These are phyloP conservation scores for Exophiala sp. DNA, from an alignment of 2,329 filamentous ascomycete genomes.

Conservation along the genomic window DNA sequence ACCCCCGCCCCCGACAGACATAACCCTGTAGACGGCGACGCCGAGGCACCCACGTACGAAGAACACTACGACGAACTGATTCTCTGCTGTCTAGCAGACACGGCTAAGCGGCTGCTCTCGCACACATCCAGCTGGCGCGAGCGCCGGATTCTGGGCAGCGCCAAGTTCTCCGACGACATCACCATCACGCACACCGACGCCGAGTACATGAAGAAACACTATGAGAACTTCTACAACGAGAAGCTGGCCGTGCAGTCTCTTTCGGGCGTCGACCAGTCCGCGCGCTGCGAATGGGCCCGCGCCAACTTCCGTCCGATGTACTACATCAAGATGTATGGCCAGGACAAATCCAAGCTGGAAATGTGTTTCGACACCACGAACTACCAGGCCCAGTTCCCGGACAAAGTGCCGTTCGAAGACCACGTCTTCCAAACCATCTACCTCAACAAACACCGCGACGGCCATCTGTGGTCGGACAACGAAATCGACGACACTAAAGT, in stretches of 20 bases:
- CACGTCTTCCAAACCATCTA: constrained; percentile 67
- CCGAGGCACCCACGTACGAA: constrained; percentile 33
- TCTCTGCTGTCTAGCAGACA: constrained; percentile 52
- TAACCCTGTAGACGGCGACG: constrained; percentile 22
- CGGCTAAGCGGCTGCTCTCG: constrained; percentile 50
- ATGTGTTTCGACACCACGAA: constrained; percentile 69
- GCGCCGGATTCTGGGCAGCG: constrained; percentile 62
- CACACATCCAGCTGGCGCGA: constrained; percentile 54
- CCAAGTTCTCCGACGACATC: constrained; percentile 58
- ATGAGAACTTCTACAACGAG: constrained; percentile 26
- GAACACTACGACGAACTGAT: constrained; percentile 55
- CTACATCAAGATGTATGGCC: constrained; percentile 52
- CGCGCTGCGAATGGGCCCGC: constrained; percentile 31
- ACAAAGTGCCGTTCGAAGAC: constrained; percentile 48
- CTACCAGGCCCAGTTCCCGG: constrained; percentile 63
- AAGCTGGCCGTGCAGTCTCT: constrained; percentile 32
- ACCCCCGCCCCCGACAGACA: constrained; percentile 23
- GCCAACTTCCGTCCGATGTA: constrained; percentile 54
- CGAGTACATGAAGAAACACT: constrained; percentile 49
- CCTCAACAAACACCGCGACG: constrained; percentile 51
- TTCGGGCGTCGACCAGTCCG: constrained; percentile 14
- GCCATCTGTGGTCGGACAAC: constrained; percentile 52
- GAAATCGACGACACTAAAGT: constrained; percentile 53
- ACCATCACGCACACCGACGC: constrained; percentile 56
- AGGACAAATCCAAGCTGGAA: constrained; percentile 51